Conservation (phyloP, 1,284 basidiomycete genomes). For the Agaricales sp. region DNA sequence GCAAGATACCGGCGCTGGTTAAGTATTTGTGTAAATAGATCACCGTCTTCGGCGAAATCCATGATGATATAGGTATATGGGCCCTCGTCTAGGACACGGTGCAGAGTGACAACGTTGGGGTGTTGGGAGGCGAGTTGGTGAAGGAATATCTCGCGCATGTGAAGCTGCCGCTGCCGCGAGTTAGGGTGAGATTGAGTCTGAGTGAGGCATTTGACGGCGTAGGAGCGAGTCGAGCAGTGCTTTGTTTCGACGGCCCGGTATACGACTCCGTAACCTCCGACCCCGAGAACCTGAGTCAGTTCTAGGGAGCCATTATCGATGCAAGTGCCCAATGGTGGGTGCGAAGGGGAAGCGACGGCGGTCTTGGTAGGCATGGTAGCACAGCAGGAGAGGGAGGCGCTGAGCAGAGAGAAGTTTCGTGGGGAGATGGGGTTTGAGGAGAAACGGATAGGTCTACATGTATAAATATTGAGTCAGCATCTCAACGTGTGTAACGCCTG, state of each 20-base stretch:
- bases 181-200: slow-evolving; percentile 44
- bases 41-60: slow-evolving; percentile 80
- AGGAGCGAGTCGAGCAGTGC: slow-evolving; percentile 45
- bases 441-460: slow-evolving; percentile 16
- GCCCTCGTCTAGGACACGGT: slow-evolving; percentile 76
- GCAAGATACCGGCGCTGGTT: slow-evolving; percentile 67
- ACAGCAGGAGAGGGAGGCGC: slow-evolving; percentile 15
- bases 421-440: slow-evolving; percentile 28
- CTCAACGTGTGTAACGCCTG: slow-evolving; percentile 2
- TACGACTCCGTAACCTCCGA: slow-evolving; percentile 94
- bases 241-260: slow-evolving; percentile 76
- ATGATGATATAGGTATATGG: slow-evolving; percentile 63
- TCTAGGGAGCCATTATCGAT: slow-evolving; percentile 80
- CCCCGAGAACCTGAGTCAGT: slow-evolving; percentile 84
- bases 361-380: slow-evolving; percentile 41
- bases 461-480: slow-evolving; percentile 14
- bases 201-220: slow-evolving; percentile 88
- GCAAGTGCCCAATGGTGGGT: slow-evolving; percentile 63
- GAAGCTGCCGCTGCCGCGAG: slow-evolving; percentile 59
- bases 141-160: slow-evolving; percentile 75
- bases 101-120: slow-evolving; percentile 84
- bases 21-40: slow-evolving; percentile 84
- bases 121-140: slow-evolving; percentile 81
- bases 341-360: slow-evolving; percentile 34
- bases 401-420: slow-evolving; percentile 14